These are phyloP conservation scores for Kwoniella mangroviensis DNA, from an alignment of 768 basidiomycete species.

Conservation along the genomic window DNA sequence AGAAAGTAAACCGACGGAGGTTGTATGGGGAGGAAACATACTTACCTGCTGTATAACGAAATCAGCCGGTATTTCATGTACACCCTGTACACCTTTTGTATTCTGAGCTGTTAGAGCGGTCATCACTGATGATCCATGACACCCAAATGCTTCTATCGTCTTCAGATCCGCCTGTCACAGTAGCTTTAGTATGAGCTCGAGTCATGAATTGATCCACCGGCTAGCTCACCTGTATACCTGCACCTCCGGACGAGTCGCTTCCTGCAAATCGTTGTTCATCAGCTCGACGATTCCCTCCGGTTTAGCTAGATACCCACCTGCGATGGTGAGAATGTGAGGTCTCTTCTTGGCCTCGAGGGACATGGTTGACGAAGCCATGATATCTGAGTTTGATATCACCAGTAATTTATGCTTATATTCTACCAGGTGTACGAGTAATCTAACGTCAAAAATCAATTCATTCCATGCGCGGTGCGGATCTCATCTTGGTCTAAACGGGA, in stretches of 20 bases:
- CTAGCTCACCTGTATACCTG: conserved; percentile 77
- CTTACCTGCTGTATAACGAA: conserved; percentile 77
- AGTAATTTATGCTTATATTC: not conserved
- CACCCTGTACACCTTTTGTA: conserved; percentile 76
- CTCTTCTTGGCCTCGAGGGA: conserved; percentile 9
- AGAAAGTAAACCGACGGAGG: not conserved
- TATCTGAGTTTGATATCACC: not conserved
- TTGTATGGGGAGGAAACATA: conserved; percentile 1
- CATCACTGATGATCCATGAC: conserved; percentile 79
- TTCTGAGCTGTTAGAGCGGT: conserved; percentile 91
- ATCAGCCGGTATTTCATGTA: conserved; percentile 69
- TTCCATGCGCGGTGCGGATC: no score
- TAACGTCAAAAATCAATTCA: no score
- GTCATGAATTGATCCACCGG: no score
- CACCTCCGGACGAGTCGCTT: conserved; percentile 81
- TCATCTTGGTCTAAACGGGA: not conserved
- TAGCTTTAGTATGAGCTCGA: not conserved
- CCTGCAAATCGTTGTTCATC: conserved; percentile 50
- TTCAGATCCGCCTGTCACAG: conserved; percentile 77
- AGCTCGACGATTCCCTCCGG: not conserved
- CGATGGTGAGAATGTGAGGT: conserved; percentile 55
- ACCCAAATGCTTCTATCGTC: conserved; percentile 75
- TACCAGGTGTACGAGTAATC: no score
- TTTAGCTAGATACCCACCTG: conserved; percentile 34
- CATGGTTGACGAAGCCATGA: not conserved